These are phyloP conservation scores for Tetracentron sinense DNA, from an alignment of 164 flowering plant genomes.

Conservation along the genomic window DNA sequence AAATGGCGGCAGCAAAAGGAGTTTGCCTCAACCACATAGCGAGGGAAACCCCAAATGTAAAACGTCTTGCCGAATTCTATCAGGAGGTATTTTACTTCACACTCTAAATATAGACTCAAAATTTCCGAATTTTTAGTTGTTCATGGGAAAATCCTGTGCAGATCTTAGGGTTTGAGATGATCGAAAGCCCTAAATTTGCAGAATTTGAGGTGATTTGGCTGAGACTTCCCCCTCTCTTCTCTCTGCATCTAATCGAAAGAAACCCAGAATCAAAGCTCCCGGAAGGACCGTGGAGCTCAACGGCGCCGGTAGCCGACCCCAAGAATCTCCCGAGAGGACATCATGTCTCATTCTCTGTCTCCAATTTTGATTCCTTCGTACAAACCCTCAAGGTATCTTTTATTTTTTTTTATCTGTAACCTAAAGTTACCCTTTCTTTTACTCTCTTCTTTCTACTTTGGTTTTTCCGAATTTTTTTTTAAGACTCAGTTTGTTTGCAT, in stretches of 20 bases:
- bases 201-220: constrained; percentile 77
- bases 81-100: constrained; percentile 52
- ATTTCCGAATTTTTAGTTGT: too few species aligned
- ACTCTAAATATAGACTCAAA: too few species aligned
- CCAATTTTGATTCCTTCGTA: constrained; percentile 64
- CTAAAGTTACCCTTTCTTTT: too few species aligned
- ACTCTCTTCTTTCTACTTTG: neutral
- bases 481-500: too few species aligned
- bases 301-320: constrained; percentile 48
- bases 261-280: constrained; percentile 55
- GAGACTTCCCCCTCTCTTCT: constrained; percentile 33
- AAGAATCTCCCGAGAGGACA: constrained; percentile 69
- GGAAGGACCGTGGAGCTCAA: constrained; percentile 64
- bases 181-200: constrained; percentile 61
- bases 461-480: too few species aligned
- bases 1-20: constrained; percentile 49
- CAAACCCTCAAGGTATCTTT: constrained; percentile 52
- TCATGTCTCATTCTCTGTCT: constrained; percentile 66
- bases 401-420: too few species aligned
- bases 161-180: constrained; percentile 81
- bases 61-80: constrained; percentile 82
- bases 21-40: constrained; percentile 64
- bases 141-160: constrained; percentile 17
- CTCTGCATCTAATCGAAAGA: constrained; percentile 69
- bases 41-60: constrained; percentile 66